Conservation (phyloP, 306 rosid genomes). For the Casuarina cunninghamiana region DNA sequence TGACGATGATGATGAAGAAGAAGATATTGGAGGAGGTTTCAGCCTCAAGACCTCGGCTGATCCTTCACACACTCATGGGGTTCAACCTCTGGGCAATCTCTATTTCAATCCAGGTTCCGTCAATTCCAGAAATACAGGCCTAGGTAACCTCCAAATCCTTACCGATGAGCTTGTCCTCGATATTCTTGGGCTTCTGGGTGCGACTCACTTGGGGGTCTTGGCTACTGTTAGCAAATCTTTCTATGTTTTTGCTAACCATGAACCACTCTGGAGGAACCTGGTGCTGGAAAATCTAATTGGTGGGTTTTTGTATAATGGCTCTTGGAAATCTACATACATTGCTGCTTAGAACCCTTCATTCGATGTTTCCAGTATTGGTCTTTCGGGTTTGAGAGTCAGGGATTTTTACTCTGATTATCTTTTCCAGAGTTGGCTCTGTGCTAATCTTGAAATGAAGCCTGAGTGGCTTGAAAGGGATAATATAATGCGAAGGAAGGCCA, state of each 20-base stretch:
- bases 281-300: constrained; percentile 60
- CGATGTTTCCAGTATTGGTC: constrained; percentile 21
- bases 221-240: constrained; percentile 76
- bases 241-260: constrained; percentile 67
- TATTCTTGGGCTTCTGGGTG: constrained; percentile 61
- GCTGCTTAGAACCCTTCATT: constrained; percentile 56
- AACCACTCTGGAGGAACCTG: constrained; percentile 88
- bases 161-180: constrained; percentile 89
- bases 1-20: constrained; percentile 36
- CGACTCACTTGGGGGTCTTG: constrained; percentile 57
- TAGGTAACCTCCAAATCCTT: constrained; percentile 74
- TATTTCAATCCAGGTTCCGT: constrained; percentile 55
- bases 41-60: constrained; percentile 65
- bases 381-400: constrained; percentile 57
- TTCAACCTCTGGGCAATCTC: constrained; percentile 85
- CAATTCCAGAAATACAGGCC: constrained; percentile 80
- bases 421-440: constrained; percentile 98
- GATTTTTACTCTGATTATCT: constrained; percentile 92
- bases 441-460: constrained; percentile 88
- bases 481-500: constrained; percentile 60
- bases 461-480: constrained; percentile 91
- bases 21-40: constrained; percentile 54
- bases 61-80: constrained; percentile 66
- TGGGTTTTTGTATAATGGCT: constrained; percentile 56
- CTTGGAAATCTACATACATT: constrained; percentile 75